phyloP scores from a whole-genome alignment of 257 asterid genomes.

The Fraxinus anomala region DNA sequence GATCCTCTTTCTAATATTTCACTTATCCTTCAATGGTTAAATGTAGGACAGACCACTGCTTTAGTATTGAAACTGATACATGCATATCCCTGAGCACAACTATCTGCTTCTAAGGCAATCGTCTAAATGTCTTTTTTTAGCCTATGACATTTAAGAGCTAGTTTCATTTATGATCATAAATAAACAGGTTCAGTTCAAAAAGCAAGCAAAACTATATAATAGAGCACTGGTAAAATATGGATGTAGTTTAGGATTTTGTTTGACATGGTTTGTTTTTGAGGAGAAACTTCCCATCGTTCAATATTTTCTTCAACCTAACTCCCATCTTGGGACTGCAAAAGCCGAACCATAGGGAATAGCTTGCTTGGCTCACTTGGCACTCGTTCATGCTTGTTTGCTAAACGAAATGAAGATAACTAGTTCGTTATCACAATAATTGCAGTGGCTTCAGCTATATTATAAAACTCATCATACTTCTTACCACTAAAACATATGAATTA shows the following conservation, averaged over 20 bases:
- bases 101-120: background rate
- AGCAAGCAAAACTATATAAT: background rate
- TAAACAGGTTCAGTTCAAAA: background rate
- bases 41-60: background rate
- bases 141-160: background rate
- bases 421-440: background rate
- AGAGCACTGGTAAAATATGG: background rate
- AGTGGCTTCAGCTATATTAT: background rate
- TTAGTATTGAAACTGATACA: background rate
- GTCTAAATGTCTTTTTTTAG: background rate
- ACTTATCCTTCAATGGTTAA: constrained; percentile 9
- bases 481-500: background rate
- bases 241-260: background rate
- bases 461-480: background rate
- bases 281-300: background rate
- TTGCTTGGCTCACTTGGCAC: background rate
- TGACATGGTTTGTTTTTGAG: background rate
- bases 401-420: background rate
- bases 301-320: background rate
- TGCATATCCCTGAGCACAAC: background rate
- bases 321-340: background rate
- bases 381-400: background rate
- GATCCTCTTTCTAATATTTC: background rate
- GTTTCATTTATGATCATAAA: background rate
- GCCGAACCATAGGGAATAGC: background rate